Percentiles rank a stretch among this genome's conserved stretches.
Evolutionary conservation across 331 rosid genomes (phyloP).

Genomic region (Spiraea crenata): DNA sequence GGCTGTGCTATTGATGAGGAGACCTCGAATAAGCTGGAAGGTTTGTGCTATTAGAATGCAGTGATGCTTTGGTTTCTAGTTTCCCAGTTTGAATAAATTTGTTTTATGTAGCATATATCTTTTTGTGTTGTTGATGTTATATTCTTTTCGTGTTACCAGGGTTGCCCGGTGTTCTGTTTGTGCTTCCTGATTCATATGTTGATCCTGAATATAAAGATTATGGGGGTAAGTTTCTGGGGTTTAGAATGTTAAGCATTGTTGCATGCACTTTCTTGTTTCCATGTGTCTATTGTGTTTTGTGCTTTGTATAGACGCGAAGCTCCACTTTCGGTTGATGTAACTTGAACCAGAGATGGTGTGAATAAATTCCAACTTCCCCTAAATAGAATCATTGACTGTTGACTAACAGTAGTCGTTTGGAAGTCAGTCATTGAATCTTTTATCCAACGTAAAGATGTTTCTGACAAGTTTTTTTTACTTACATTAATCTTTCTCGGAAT

Average conservation of each 20-base stretch:
- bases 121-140: background rate
- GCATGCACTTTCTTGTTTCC: background rate
- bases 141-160: constrained; percentile 37
- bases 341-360: no score
- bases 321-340: no score
- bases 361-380: background rate
- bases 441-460: no score
- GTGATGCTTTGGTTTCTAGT: background rate
- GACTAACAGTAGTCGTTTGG: no score
- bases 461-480: no score
- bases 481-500: background rate
- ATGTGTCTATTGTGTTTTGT: background rate
- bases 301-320: no score
- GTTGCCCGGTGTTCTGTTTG: constrained; percentile 78
- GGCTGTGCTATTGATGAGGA: constrained; percentile 83
- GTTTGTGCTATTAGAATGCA: constrained; percentile 28
- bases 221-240: constrained; percentile 56
- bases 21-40: constrained; percentile 87
- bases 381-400: no score
- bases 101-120: background rate
- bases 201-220: constrained; percentile 91
- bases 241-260: background rate
- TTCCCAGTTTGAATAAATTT: background rate
- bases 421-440: no score
- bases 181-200: constrained; percentile 90